Conservation (phyloP, 257 asterid genomes). For the Henckelia pumila region DNA sequence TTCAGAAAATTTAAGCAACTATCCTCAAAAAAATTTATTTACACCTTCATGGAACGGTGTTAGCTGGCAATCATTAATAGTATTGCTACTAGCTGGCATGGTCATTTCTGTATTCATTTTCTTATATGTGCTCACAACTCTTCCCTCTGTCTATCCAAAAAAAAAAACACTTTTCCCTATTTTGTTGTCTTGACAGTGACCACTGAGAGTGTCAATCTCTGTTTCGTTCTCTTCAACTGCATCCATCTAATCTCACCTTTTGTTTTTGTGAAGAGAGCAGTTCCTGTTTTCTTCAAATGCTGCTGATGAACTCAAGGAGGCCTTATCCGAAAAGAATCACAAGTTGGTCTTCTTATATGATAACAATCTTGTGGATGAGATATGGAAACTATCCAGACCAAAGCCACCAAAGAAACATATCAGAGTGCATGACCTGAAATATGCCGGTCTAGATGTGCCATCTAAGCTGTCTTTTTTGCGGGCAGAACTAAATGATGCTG, state of each 20-base stretch:
- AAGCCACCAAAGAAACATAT: constrained; percentile 58
- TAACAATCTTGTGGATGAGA: constrained; percentile 86
- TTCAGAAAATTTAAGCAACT: constrained; percentile 9
- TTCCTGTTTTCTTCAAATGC: constrained; percentile 93
- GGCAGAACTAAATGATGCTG: constrained; percentile 65
- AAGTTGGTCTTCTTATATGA: constrained; percentile 81
- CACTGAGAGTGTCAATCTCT: constrained; percentile 19
- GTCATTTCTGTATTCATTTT: neutral
- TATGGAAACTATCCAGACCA: constrained; percentile 89
- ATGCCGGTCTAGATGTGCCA: constrained; percentile 80
- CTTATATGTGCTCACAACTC: neutral
- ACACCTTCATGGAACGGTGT: too few species aligned
- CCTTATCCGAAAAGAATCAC: constrained; percentile 65
- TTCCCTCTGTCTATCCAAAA: too few species aligned
- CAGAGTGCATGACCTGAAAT: constrained; percentile 79
- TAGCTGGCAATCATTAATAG: neutral
- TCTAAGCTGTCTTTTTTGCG: constrained; percentile 80
- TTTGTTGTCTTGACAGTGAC: constrained; percentile 18
- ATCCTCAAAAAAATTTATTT: neutral
- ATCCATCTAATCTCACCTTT: constrained; percentile 51
- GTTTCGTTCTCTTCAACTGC: constrained; percentile 19
- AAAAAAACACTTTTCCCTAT: too few species aligned
- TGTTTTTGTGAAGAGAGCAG: constrained; percentile 88
- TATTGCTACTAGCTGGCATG: neutral
- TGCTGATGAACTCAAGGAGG: constrained; percentile 87